A percentile compares a stretch with the other conserved stretches of the same genome.
phyloP scores from a whole-genome alignment of 73 alveolate genomes.

The Tetrahymena elliotti region DNA sequence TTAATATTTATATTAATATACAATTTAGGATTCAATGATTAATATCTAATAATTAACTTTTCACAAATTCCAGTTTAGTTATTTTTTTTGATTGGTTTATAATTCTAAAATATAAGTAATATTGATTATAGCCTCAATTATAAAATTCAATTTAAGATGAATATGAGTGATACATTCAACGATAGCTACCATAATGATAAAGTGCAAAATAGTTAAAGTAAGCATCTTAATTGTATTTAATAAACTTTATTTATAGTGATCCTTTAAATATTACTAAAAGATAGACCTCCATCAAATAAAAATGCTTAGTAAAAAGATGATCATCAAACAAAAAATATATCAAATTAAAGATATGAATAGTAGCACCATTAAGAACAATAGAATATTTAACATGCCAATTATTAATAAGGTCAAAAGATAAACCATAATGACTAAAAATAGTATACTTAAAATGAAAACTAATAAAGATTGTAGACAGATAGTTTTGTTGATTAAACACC shows the following conservation, averaged over 20 bases:
- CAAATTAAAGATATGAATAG: not conserved
- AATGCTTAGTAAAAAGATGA: not conserved
- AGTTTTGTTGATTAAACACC: not conserved
- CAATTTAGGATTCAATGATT: not conserved
- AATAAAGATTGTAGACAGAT: not conserved
- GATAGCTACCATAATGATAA: not conserved
- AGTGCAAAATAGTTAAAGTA: not conserved
- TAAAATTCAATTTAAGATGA: not conserved
- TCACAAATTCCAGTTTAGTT: not conserved
- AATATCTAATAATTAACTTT: not conserved
- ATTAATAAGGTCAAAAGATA: not conserved
- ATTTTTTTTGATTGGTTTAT: not conserved
- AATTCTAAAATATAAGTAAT: not conserved
- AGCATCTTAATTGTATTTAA: not conserved
- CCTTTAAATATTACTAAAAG: not conserved
- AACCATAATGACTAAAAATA: not conserved
- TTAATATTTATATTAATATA: too few species aligned
- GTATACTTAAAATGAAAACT: not conserved
- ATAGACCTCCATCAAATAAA: not conserved
- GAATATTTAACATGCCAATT: not conserved
- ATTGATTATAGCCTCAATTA: not conserved
- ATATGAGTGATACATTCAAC: not conserved
- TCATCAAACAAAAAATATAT: not conserved
- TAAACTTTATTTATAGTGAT: not conserved
- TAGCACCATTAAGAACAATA: not conserved